Percentiles rank a stretch among this genome's conserved stretches.
Evolutionary conservation across 2,329 filamentous ascomycete species (phyloP).

Genomic region (Alternaria triticina): DNA sequence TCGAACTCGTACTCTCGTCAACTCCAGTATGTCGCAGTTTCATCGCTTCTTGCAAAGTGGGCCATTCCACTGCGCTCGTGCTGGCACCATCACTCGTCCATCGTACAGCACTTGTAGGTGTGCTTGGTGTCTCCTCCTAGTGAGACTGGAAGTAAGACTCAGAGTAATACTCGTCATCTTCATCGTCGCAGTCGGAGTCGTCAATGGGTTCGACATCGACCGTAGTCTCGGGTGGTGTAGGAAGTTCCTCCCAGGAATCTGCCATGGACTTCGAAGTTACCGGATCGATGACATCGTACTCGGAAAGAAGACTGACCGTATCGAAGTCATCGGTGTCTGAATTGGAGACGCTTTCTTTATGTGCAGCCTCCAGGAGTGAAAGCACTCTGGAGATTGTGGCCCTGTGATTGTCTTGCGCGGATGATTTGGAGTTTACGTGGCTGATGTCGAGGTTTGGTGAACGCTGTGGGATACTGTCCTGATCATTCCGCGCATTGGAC

Average conservation of each 20-base stretch:
- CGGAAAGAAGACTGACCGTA: not conserved
- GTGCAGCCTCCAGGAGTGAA: not conserved
- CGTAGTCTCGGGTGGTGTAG: not conserved
- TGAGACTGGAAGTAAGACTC: not conserved
- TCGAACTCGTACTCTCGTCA: not conserved
- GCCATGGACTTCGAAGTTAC: not conserved
- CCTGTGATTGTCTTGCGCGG: not conserved
- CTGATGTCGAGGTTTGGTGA: not conserved
- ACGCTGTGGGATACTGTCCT: not conserved
- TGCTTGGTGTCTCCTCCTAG: not conserved
- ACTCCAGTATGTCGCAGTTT: not conserved
- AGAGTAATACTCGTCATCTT: not conserved
- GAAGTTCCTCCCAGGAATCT: not conserved
- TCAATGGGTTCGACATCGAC: not conserved
- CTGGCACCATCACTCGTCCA: not conserved
- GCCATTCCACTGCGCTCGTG: constrained; percentile 23
- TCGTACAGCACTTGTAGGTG: not conserved
- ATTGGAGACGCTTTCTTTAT: not conserved
- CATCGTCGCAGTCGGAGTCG: not conserved
- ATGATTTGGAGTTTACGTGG: not conserved
- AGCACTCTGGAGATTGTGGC: not conserved
- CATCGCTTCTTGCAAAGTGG: constrained; percentile 20
- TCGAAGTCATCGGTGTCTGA: not conserved
- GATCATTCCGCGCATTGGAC: not conserved
- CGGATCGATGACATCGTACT: not conserved